Evolutionary conservation across 2,329 filamentous ascomycete species (phyloP).

Genomic region (Colletotrichum paranaense): DNA sequence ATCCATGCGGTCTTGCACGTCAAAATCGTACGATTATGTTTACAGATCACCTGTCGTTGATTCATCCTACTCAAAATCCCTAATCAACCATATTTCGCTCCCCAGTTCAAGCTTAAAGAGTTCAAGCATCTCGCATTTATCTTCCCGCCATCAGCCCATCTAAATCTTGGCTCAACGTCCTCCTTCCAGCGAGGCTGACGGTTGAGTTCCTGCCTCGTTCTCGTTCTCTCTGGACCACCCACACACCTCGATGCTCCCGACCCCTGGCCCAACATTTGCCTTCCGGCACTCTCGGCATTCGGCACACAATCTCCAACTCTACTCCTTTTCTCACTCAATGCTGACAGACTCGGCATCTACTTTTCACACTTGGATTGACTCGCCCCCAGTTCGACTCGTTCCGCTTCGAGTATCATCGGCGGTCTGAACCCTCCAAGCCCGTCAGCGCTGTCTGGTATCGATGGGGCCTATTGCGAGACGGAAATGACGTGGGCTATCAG

Average conservation of each 20-base stretch:
- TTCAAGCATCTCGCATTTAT: slow-evolving; percentile 25
- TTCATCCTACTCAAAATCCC: slow-evolving; percentile 10
- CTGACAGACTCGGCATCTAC: neutral
- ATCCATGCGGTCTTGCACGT: slow-evolving; percentile 27
- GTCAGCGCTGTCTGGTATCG: neutral
- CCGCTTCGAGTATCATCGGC: slow-evolving; percentile 33
- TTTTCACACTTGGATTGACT: neutral
- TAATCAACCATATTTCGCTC: slow-evolving; percentile 27
- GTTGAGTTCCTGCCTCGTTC: slow-evolving; percentile 27
- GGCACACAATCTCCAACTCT: slow-evolving; percentile 11
- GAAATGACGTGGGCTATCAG: neutral
- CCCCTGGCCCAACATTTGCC: neutral
- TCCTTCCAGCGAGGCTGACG: slow-evolving; percentile 27
- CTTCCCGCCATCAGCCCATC: slow-evolving; percentile 18
- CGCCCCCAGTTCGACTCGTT: slow-evolving; percentile 21
- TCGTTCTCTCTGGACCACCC: slow-evolving; percentile 2
- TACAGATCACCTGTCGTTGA: slow-evolving; percentile 36
- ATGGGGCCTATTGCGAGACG: neutral
- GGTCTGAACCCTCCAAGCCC: slow-evolving; percentile 10
- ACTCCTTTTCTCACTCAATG: neutral
- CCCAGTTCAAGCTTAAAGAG: slow-evolving; percentile 33
- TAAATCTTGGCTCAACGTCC: slow-evolving; percentile 28
- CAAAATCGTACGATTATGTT: slow-evolving; percentile 37
- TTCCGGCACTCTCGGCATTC: slow-evolving; percentile 18
- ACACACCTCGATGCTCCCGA: neutral